These are phyloP conservation scores for Fusarium sp. DNA, from an alignment of 2,329 filamentous ascomycete genomes.

Conservation along the genomic window DNA sequence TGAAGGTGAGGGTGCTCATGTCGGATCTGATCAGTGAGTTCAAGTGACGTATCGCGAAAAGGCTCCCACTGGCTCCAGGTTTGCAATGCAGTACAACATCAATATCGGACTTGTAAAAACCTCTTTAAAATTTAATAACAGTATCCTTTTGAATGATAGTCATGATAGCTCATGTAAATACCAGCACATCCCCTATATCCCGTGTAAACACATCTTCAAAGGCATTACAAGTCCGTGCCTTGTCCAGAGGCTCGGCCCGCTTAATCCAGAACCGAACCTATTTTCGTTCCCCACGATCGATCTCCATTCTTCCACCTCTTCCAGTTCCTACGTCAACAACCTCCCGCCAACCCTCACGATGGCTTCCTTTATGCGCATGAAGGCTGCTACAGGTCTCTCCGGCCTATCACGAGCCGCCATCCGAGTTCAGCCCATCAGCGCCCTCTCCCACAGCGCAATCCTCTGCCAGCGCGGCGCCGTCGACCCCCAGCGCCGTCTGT, in stretches of 20 bases:
- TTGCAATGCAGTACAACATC: background rate
- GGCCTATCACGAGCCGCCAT: slow-evolving; percentile 34
- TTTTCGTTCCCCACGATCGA: slow-evolving; percentile 27
- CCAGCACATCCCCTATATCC: background rate
- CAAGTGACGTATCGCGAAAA: slow-evolving; percentile 12
- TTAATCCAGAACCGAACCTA: slow-evolving; percentile 37
- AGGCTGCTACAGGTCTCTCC: slow-evolving; percentile 39
- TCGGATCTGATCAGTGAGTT: background rate
- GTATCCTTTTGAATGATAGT: background rate
- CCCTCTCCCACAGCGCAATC: slow-evolving; percentile 38
- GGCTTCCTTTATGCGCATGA: slow-evolving; percentile 44
- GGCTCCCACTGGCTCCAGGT: background rate
- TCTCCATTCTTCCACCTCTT: background rate
- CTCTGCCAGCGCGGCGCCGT: slow-evolving; percentile 42
- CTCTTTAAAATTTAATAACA: background rate
- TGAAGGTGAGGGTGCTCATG: background rate
- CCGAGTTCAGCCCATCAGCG: slow-evolving; percentile 25
- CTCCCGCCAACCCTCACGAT: slow-evolving; percentile 25
- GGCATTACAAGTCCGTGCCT: slow-evolving; percentile 39
- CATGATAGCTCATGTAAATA: background rate
- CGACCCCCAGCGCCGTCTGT: slow-evolving; percentile 43
- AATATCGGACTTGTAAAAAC: background rate
- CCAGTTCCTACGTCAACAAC: slow-evolving; percentile 5
- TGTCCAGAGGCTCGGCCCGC: slow-evolving; percentile 37
- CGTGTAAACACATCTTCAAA: slow-evolving; percentile 8